Evolutionary conservation across 768 basidiomycete species (phyloP).

Genomic region (Mycena kentingensis): DNA sequence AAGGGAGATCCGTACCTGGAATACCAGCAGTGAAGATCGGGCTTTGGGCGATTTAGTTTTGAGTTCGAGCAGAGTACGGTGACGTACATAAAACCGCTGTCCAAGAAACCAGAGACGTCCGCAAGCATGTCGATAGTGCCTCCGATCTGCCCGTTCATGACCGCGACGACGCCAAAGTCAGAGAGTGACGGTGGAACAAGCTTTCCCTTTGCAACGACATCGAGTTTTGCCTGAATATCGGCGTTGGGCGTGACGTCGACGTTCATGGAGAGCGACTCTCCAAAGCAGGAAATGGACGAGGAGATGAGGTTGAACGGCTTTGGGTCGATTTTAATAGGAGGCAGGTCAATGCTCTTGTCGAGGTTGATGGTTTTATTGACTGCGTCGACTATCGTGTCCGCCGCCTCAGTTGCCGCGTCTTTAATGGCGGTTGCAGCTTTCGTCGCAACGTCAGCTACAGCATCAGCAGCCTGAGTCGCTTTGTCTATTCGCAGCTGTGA

Average conservation of each 20-base stretch:
- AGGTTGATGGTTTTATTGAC: neutral
- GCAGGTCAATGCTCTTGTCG: neutral
- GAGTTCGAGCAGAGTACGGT: neutral
- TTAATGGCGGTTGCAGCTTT: neutral
- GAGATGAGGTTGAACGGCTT: neutral
- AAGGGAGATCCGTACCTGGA: too few relatives aligned
- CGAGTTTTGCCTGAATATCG: neutral
- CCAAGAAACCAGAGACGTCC: constrained; percentile 6
- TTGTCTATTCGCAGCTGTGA: neutral
- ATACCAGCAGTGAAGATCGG: constrained; percentile 27
- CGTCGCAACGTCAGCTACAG: neutral
- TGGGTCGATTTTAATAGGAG: too few relatives aligned
- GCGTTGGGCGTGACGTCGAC: neutral
- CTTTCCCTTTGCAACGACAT: constrained; percentile 21
- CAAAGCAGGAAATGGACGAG: neutral
- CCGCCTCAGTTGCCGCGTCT: neutral
- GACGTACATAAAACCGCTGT: constrained; percentile 15
- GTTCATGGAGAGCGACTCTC: neutral
- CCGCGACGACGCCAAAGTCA: constrained; percentile 15
- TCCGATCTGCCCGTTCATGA: constrained; percentile 21
- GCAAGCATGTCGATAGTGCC: constrained; percentile 25
- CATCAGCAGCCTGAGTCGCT: neutral
- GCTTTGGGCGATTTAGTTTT: constrained; percentile 10
- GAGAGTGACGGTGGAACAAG: constrained; percentile 31
- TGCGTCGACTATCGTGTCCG: neutral